Conservation (phyloP, 1,139 yeast species). For the Scheffersomyces segobiensis region DNA sequence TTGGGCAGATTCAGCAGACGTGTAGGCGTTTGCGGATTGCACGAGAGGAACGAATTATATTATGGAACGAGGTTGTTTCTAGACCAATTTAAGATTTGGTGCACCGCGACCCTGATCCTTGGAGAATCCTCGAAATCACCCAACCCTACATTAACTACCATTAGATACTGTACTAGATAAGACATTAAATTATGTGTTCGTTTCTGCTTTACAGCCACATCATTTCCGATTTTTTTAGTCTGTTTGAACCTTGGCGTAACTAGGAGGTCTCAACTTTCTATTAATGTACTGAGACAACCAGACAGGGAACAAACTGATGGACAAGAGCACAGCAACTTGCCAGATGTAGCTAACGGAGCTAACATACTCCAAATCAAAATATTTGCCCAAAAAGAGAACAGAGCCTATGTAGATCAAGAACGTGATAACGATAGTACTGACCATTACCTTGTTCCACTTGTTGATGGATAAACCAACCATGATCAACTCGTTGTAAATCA, state of each 20-base stretch:
- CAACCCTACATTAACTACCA: not conserved
- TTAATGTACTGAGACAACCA: constrained; percentile 80
- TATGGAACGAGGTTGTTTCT: not conserved
- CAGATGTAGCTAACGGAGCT: constrained; percentile 61
- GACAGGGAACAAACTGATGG: constrained; percentile 81
- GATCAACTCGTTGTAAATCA: constrained; percentile 79
- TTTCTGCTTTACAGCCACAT: not conserved
- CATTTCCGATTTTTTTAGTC: constrained; percentile 21
- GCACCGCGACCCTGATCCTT: not conserved
- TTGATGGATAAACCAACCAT: constrained; percentile 94
- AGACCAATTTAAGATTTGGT: too few relatives aligned
- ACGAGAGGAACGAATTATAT: not conserved
- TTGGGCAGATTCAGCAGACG: not conserved
- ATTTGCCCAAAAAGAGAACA: constrained; percentile 80
- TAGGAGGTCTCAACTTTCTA: constrained; percentile 84
- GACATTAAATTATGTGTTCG: not conserved
- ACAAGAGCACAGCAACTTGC: constrained; percentile 65
- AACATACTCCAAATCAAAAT: constrained; percentile 72
- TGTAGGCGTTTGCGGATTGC: not conserved
- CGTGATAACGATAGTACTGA: constrained; percentile 71
- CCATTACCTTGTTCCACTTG: constrained; percentile 85
- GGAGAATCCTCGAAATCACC: not conserved
- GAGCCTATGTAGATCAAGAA: constrained; percentile 66
- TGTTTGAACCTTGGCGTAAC: constrained; percentile 95
- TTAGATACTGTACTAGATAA: not conserved